Base-by-base conservation (phyloP, 2,329 filamentous ascomycete genomes). In the Fonsecaea erecta region DNA sequence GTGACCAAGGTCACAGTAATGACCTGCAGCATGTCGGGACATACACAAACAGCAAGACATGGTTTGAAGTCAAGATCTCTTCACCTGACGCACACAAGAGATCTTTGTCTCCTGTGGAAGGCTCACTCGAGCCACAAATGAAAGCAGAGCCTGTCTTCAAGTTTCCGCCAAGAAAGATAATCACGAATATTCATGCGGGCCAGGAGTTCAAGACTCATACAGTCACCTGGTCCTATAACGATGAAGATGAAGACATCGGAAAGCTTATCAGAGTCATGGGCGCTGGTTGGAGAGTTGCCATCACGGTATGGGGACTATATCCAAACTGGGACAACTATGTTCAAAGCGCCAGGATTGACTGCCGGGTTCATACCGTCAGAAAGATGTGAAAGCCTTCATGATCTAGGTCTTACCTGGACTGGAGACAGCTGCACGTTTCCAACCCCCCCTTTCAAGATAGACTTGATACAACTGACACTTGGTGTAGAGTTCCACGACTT, bases 161-260 rank as follows among this genome's bases (percentile, higher is more conserved):
- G 5, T 40, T 54, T 16, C 26, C 55, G 34, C 37, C 34, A 14
- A 52, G 40, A 52, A 32, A 35, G 28, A 66, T 68, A 48, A 63
- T 66, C 32, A 68, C 64, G 32, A 68, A 68, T 52, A 51, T 68
- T 24, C 64, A 68, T 34, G 66, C 66, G 32, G 57, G 58, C 18
- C 57, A 53, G 32, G 66, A 66, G 2, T 68, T 59, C 52, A 58
- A 63, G 26, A 66, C 52, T 35, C 67, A 67, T 56, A 51, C 60
- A 21, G 59, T 69, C 14, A 52, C 52, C n/a, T 67, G 64, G 67
- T 62, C 54, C 30, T 53, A 59, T 30, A 32, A 65, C 21, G 60
- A 64, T 26, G 51, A 65, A 52, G 59, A 69, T 40, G 62, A 67
- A 28, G 62, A 67, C 2, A 64, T 65, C 18, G 57, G 62, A 30